Evolutionary conservation across 768 basidiomycete species (phyloP).

Genomic region (Gloeophyllum trabeum): DNA sequence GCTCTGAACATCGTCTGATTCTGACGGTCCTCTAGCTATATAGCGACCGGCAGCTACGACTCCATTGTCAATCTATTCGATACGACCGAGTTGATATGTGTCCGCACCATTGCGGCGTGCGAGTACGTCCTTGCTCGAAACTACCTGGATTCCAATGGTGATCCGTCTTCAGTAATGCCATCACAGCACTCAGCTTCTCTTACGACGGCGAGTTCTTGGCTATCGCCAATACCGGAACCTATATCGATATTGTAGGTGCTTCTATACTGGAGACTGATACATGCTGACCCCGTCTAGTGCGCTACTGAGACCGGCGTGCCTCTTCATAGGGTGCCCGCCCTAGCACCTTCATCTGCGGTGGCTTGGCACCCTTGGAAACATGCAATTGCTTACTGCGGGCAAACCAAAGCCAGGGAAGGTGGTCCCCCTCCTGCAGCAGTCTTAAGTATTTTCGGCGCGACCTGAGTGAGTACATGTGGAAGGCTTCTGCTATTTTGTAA

Average conservation of each 20-base stretch:
- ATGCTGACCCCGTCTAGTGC: slow-evolving; percentile 33
- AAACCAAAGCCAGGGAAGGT: slow-evolving; percentile 56
- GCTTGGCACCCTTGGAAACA: slow-evolving; percentile 78
- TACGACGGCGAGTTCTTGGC: slow-evolving; percentile 78
- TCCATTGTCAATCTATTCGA: slow-evolving; percentile 81
- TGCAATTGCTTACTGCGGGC: slow-evolving; percentile 74
- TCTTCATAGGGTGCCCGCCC: slow-evolving; percentile 64
- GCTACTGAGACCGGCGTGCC: slow-evolving; percentile 69
- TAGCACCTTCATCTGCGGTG: slow-evolving; percentile 65
- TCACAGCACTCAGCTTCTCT: slow-evolving; percentile 69
- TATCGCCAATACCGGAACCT: slow-evolving; percentile 57
- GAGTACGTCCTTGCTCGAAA: slow-evolving; percentile 42
- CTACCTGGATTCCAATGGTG: slow-evolving; percentile 3
- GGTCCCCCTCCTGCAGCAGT: slow-evolving; percentile 55
- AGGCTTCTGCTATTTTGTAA: too few relatives aligned
- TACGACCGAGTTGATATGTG: slow-evolving; percentile 69
- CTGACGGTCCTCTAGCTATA: slow-evolving; percentile 32
- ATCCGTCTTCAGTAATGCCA: slow-evolving; percentile 40
- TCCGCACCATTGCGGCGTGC: slow-evolving; percentile 66
- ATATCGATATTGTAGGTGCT: slow-evolving; percentile 66
- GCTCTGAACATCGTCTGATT: not conserved
- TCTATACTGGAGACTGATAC: not conserved
- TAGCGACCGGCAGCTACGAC: slow-evolving; percentile 73
- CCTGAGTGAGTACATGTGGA: too few relatives aligned
- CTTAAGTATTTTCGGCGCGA: slow-evolving; percentile 73